These are phyloP conservation scores for Ganoderma sinense DNA, from an alignment of 1,284 basidiomycete species.

Conservation along the genomic window DNA sequence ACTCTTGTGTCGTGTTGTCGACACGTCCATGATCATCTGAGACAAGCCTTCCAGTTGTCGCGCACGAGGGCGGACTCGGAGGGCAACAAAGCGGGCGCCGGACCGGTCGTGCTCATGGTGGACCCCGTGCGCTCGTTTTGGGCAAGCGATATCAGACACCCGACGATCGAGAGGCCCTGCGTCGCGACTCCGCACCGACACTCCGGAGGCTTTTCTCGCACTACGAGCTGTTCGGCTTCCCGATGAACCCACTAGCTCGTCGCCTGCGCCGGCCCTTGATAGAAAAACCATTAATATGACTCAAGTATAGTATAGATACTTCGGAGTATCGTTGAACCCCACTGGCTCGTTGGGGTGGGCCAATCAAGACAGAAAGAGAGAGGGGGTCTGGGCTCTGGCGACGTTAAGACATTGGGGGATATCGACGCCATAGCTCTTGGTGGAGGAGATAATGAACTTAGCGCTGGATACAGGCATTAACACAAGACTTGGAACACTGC, in stretches of 20 bases:
- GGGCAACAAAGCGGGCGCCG: neutral
- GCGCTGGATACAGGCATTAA: neutral
- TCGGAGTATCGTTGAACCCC: neutral
- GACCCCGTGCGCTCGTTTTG: neutral
- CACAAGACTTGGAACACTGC: neutral
- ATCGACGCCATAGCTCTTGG: neutral
- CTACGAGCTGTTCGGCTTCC: neutral
- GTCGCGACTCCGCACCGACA: neutral
- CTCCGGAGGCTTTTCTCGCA: constrained; percentile 1
- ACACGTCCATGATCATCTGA: neutral
- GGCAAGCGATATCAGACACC: neutral
- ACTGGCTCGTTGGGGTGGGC: neutral
- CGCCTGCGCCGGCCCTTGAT: neutral
- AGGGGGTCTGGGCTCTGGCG: neutral
- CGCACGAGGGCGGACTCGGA: neutral
- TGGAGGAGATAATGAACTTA: neutral
- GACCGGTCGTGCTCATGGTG: neutral
- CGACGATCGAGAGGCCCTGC: neutral
- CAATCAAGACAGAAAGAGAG: neutral
- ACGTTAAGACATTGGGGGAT: neutral
- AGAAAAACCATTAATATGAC: neutral
- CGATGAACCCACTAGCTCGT: neutral
- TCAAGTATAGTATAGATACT: neutral
- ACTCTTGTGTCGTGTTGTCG: neutral
- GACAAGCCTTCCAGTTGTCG: neutral